Evolutionary conservation across 2,329 filamentous ascomycete genomes (phyloP), one percentile per base, ranked within the genome.

Genomic region (Fusarium oxysporum): DNA sequence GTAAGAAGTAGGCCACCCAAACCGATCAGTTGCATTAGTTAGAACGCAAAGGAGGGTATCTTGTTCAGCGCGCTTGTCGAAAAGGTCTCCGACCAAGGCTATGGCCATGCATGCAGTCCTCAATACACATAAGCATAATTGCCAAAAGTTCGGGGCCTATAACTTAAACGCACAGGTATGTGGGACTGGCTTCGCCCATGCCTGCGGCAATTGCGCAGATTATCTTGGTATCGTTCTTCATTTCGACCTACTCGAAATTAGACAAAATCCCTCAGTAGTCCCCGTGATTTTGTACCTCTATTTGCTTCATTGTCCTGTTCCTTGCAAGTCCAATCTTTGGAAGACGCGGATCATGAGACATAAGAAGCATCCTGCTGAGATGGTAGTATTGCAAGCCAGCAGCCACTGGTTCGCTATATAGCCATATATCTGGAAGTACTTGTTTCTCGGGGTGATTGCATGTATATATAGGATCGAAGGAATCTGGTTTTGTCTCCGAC

Each of bases 41-140:
- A 25, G 8, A 25, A 25, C 16, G 21, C 8, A 10, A 19, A 51
- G 14, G 0, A 51, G 48, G 11, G 32, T 19, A 33, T 51, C n/a
- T 7, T 51, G 48, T 9, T 51, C 48, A 23, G 7, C 21, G 10
- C 11, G 32, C 0, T 32, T 8, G 32, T 25, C 9, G 21, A 45
- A 64, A n/a, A 80, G 80, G 48, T 84, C 82, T 2, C 83, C 83
- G 9, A 77, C 77, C 45, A 77, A 53, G 1, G 72, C 66, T 19
- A 78, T 78, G 10, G 76, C 72, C 75, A 78, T 77, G 25, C 71
- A 76, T 14, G 77, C 75, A 12, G 65, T 65, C 63, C 72, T 76
- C 3, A 2, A 50, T 19, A 5, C 35, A 12, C 3, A 10, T 55
- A 14, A 59, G 25, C 23, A 13, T 21, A 16, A 3, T 23, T 14